Conservation (phyloP, 2,329 filamentous ascomycete species). For the Massarina eburnea region DNA sequence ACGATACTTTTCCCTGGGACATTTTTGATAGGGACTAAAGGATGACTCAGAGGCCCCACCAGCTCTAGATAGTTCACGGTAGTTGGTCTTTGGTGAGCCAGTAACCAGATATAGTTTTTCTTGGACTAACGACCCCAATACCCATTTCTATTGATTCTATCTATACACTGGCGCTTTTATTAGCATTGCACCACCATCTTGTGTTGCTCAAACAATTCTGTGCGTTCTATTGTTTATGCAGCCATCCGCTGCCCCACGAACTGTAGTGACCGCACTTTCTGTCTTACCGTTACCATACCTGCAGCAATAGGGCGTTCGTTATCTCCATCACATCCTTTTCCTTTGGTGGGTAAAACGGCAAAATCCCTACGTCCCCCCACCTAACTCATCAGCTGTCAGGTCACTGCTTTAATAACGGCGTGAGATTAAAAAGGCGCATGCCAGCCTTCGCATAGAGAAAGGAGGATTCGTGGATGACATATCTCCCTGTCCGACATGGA, state of each 20-base stretch:
- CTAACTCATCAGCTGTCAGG: not conserved
- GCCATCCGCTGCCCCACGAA: not conserved
- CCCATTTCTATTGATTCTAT: slow-evolving; percentile 3
- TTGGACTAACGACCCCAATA: slow-evolving; percentile 7
- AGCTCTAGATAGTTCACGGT: slow-evolving; percentile 3
- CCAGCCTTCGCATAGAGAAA: slow-evolving; percentile 4
- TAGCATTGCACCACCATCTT: no score
- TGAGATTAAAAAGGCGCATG: not conserved
- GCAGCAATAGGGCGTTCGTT: not conserved
- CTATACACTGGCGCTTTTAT: slow-evolving; percentile 2
- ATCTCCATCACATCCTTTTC: not conserved
- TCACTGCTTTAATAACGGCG: no score
- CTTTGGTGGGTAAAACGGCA: not conserved
- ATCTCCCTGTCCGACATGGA: not conserved
- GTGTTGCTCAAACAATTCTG: not conserved
- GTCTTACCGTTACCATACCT: not conserved
- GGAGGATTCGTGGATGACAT: not conserved
- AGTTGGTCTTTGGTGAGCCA: slow-evolving; percentile 1
- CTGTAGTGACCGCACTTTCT: not conserved
- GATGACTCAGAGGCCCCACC: no score
- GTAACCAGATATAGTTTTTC: slow-evolving; percentile 6
- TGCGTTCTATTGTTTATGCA: not conserved
- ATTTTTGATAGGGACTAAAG: not conserved
- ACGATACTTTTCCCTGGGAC: slow-evolving; percentile 7
- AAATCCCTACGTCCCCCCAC: not conserved